Conservation (phyloP, 1,139 yeast genomes). For the Zygosaccharomyces pseudobailii region DNA sequence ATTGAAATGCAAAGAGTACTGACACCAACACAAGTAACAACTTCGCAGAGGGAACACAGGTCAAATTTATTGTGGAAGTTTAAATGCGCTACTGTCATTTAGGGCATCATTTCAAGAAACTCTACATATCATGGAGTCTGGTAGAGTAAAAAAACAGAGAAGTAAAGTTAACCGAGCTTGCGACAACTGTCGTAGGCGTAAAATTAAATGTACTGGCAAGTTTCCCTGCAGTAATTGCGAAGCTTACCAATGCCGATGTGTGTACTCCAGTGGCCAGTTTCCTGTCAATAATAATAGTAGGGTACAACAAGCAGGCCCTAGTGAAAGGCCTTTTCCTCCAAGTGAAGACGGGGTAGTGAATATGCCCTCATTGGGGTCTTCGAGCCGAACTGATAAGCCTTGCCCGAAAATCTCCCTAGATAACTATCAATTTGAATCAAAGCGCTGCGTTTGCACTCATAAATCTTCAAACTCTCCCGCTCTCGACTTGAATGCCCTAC, state of each 20-base stretch:
- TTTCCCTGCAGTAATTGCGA: slow-evolving; percentile 34
- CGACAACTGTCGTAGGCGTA: slow-evolving; percentile 55
- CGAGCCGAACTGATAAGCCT: neutral
- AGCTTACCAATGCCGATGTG: slow-evolving; percentile 29
- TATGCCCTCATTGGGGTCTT: neutral
- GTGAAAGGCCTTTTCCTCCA: neutral
- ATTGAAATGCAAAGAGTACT: neutral
- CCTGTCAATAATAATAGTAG: neutral
- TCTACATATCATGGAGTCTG: slow-evolving; percentile 1
- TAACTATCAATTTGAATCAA: neutral
- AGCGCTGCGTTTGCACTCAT: neutral
- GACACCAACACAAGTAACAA: too few species aligned
- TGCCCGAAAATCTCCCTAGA: neutral
- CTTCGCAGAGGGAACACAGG: too few species aligned
- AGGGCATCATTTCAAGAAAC: neutral
- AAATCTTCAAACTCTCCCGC: neutral
- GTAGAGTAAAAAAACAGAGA: slow-evolving; percentile 12
- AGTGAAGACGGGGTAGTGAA: neutral
- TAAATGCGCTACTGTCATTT: neutral
- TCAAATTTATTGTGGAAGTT: neutral
- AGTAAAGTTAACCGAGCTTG: slow-evolving; percentile 46
- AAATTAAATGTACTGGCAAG: slow-evolving; percentile 59
- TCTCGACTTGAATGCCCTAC: slow-evolving; percentile 6
- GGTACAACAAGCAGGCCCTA: neutral
- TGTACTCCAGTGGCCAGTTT: slow-evolving; percentile 8